These are phyloP conservation scores for Rhizopus delemar DNA, from an alignment of 371 early-diverging fungal genomes.

Conservation along the genomic window DNA sequence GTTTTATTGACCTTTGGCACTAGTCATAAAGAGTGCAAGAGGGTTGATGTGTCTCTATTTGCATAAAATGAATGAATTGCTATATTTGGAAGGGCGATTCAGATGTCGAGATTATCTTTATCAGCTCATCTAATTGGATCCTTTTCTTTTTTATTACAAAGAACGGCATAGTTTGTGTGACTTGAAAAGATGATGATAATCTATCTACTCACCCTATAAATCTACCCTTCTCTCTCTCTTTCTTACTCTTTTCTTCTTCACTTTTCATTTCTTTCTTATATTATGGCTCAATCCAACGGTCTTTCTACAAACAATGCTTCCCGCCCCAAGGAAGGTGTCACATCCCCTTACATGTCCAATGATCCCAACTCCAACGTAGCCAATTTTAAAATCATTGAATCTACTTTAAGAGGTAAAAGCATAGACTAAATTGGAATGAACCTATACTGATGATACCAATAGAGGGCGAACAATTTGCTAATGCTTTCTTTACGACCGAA, in stretches of 20 bases:
- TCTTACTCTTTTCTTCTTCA: not conserved
- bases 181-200: conserved; percentile 8
- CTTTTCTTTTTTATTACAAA: not conserved
- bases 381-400: conserved; percentile 95
- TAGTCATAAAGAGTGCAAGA: no score
- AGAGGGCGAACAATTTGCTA: conserved; percentile 98
- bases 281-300: conserved; percentile 20
- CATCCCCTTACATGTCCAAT: conserved; percentile 62
- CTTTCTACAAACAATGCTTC: conserved; percentile 7
- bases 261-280: not conserved
- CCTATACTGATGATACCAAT: conserved; percentile 1
- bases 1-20: no score
- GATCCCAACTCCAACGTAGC: conserved; percentile 83
- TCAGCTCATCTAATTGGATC: conserved; percentile 6
- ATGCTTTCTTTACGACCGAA: conserved; percentile 94
- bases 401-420: conserved; percentile 81
- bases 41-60: not conserved
- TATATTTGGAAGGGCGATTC: conserved; percentile 1
- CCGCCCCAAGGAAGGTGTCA: conserved; percentile 35
- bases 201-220: not conserved
- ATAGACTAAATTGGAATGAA: not conserved
- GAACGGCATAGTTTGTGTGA: conserved; percentile 4
- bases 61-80: not conserved
- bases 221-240: not conserved
- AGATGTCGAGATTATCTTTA: conserved; percentile 7